phyloP scores from a whole-genome alignment of 305 asterid species.

The Withania somnifera region DNA sequence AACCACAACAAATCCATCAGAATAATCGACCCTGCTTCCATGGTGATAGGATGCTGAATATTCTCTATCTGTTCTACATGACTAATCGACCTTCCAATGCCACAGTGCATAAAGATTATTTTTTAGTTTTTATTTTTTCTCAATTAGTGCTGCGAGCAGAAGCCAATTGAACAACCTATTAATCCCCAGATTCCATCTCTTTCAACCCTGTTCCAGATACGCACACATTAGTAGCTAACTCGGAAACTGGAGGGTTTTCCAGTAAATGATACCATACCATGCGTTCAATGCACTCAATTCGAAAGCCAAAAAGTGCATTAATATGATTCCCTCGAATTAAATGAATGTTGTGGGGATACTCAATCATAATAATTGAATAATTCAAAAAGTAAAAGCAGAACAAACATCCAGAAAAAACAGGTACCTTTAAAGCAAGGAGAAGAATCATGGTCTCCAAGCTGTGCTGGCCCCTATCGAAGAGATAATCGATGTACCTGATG shows the following conservation, averaged over 20 bases:
- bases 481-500: slow-evolving; percentile 90
- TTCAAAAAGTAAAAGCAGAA: background rate
- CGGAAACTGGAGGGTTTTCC: background rate
- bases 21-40: slow-evolving; percentile 98
- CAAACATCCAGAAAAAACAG: slow-evolving; percentile 5
- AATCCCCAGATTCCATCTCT: slow-evolving; percentile 99
- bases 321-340: slow-evolving; percentile 98
- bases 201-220: slow-evolving; percentile 80
- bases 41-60: slow-evolving; percentile 94
- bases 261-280: slow-evolving; percentile 19
- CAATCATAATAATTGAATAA: slow-evolving; percentile 32
- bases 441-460: slow-evolving; percentile 97
- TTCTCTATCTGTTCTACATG: slow-evolving; percentile 93
- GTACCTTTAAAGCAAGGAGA: slow-evolving; percentile 85
- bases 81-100: slow-evolving; percentile 97
- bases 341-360: slow-evolving; percentile 80
- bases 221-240: slow-evolving; percentile 11
- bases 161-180: slow-evolving; percentile 98
- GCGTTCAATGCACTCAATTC: slow-evolving; percentile 46
- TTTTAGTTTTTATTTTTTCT: too few relatives aligned
- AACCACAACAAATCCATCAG: slow-evolving; percentile 98
- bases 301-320: slow-evolving; percentile 98
- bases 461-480: slow-evolving; percentile 99
- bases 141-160: slow-evolving; percentile 92
- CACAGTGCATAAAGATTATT: slow-evolving; percentile 99